These are phyloP conservation scores for Holtermanniella nyarrowii DNA, from an alignment of 768 basidiomycete genomes.

Conservation along the genomic window DNA sequence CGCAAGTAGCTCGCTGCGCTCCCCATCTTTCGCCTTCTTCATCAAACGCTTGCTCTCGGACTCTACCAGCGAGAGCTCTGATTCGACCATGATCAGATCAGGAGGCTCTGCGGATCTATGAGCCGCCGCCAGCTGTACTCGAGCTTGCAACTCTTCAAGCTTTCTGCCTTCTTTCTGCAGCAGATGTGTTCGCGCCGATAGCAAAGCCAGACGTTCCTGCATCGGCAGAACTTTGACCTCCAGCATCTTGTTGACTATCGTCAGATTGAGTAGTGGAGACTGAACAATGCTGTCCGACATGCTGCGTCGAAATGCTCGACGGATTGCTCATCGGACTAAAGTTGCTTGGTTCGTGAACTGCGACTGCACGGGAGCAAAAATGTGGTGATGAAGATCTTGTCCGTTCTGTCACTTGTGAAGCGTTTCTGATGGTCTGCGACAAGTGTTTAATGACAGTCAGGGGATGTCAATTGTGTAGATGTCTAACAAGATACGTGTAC, in stretches of 20 bases:
- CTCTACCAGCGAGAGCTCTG: not conserved
- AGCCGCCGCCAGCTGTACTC: not conserved
- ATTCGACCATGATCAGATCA: not conserved
- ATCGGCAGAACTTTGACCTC: not conserved
- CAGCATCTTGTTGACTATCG: not conserved
- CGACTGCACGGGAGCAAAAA: too few relatives aligned
- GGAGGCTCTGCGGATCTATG: not conserved
- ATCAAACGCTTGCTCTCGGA: not conserved
- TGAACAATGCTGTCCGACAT: not conserved
- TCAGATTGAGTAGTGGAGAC: not conserved
- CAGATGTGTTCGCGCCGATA: not conserved
- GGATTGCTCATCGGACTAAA: too few relatives aligned
- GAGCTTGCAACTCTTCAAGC: not conserved
- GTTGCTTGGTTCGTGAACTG: too few relatives aligned
- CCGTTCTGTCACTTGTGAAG: too few relatives aligned
- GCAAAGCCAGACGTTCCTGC: not conserved
- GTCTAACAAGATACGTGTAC: too few relatives aligned
- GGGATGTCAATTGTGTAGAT: too few relatives aligned
- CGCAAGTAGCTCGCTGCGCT: not conserved
- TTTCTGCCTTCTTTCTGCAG: not conserved
- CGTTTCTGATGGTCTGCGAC: too few relatives aligned
- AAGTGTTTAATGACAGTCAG: too few relatives aligned
- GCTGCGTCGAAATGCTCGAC: too few relatives aligned
- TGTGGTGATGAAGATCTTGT: too few relatives aligned
- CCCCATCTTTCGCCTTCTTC: not conserved